Conservation (phyloP, 129 eudicot genomes). For the Saposhnikovia divaricata region DNA sequence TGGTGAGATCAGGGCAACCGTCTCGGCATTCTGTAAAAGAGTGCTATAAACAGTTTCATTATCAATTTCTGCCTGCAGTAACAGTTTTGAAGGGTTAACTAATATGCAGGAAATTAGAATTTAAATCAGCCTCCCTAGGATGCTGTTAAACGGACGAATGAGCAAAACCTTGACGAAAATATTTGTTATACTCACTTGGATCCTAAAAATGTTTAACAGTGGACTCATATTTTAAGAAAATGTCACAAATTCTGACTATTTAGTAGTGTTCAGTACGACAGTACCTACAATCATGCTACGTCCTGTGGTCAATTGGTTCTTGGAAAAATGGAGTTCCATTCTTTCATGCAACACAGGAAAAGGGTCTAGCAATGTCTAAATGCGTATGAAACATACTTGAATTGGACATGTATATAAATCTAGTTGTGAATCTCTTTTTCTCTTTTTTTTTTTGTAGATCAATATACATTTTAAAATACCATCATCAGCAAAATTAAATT, state of each 20-base stretch:
- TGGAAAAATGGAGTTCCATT: not conserved
- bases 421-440: not conserved
- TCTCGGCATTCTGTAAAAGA: conserved; percentile 87
- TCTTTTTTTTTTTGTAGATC: not conserved
- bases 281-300: not conserved
- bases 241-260: not conserved
- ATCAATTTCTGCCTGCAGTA: conserved; percentile 39
- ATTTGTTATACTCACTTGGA: not conserved
- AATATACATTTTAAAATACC: not conserved
- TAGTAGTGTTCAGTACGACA: not conserved
- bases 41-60: conserved; percentile 48
- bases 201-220: not conserved
- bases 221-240: not conserved
- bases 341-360: not conserved
- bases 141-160: not conserved
- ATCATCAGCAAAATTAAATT: not conserved
- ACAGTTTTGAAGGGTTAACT: not conserved
- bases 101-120: not conserved
- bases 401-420: not conserved
- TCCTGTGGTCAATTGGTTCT: not conserved
- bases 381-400: not conserved
- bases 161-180: not conserved
- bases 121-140: not conserved
- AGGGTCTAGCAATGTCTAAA: not conserved
- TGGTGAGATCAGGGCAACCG: conserved; percentile 66